Evolutionary conservation across 2,329 filamentous ascomycete species (phyloP).

Genomic region (Cytospora mali): DNA sequence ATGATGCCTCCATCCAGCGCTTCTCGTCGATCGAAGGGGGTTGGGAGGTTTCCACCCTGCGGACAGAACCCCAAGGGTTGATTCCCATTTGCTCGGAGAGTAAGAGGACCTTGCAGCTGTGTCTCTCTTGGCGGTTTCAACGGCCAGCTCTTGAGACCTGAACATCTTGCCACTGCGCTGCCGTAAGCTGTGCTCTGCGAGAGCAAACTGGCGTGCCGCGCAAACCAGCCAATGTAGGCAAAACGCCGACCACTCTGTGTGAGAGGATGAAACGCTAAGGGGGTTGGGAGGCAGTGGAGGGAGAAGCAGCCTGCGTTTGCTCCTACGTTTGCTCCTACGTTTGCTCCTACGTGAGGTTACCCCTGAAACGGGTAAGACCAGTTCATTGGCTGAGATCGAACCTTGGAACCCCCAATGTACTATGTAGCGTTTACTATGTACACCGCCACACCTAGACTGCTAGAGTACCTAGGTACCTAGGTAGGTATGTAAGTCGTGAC

Average conservation of each 20-base stretch:
- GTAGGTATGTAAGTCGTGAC: too few relatives aligned
- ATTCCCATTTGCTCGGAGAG: constrained; percentile 9
- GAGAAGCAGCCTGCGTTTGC: not conserved
- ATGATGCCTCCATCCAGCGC: not conserved
- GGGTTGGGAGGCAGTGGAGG: too few relatives aligned
- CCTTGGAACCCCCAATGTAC: too few relatives aligned
- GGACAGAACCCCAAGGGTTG: not conserved
- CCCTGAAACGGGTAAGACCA: not conserved
- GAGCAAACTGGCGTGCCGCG: constrained; percentile 14
- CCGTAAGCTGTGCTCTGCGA: not conserved
- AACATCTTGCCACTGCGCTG: too few relatives aligned
- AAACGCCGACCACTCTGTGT: constrained; percentile 5
- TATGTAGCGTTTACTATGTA: too few relatives aligned
- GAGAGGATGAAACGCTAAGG: constrained; percentile 16
- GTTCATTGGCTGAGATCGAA: constrained; percentile 17
- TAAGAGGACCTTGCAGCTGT: constrained; percentile 5
- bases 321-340: constrained; percentile 1
- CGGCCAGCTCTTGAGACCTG: constrained; percentile 20
- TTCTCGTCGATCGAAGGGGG: not conserved
- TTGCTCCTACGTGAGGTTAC: not conserved
- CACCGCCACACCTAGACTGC: too few relatives aligned
- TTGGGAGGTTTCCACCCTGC: not conserved
- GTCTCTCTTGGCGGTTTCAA: constrained; percentile 17
- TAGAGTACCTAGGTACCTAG: too few relatives aligned
- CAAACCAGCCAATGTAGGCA: constrained; percentile 18